These are phyloP conservation scores for Monilinia fructigena DNA, from an alignment of 2,329 filamentous ascomycete species.

Conservation along the genomic window DNA sequence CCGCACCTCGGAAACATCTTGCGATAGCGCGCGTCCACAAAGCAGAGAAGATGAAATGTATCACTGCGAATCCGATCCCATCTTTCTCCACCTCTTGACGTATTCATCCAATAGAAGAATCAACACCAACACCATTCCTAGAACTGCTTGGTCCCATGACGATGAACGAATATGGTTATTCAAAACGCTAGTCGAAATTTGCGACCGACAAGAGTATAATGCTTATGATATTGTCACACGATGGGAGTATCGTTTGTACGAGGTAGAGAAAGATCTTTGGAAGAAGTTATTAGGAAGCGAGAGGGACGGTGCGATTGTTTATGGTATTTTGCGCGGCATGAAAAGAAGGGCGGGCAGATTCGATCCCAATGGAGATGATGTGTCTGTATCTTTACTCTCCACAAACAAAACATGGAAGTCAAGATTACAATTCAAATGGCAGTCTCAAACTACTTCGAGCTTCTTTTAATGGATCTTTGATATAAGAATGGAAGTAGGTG, in stretches of 20 bases:
- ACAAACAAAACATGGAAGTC: background rate
- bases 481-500: no score
- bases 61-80: slow-evolving; percentile 4
- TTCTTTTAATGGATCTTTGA: background rate
- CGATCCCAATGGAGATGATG: no score
- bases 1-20: background rate
- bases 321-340: background rate
- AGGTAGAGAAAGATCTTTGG: background rate
- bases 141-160: background rate
- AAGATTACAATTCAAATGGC: background rate
- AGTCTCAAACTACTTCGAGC: background rate
- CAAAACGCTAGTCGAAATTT: background rate
- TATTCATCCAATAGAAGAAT: background rate
- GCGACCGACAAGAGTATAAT: slow-evolving; percentile 7
- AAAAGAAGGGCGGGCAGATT: background rate
- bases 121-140: background rate
- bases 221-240: background rate
- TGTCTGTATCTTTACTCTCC: no score
- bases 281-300: background rate
- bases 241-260: slow-evolving; percentile 1
- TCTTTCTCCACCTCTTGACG: background rate
- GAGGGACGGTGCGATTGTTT: background rate
- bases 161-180: slow-evolving; percentile 7
- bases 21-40: background rate
- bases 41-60: background rate